Conservation (phyloP, 1,139 yeast genomes). For the Saccharomyces pastorianus region DNA sequence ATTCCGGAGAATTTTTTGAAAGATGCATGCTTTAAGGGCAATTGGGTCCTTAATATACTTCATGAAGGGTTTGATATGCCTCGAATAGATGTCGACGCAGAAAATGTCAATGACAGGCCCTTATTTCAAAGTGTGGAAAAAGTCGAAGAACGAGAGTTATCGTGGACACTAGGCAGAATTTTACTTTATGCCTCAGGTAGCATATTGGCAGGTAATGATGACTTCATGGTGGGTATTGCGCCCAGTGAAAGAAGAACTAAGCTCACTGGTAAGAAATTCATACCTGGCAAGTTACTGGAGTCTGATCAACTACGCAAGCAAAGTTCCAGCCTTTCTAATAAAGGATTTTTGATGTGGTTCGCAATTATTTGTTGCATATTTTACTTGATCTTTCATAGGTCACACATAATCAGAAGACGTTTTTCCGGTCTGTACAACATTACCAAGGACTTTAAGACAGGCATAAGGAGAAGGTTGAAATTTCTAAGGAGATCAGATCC, state of each 20-base stretch:
- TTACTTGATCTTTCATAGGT: background rate
- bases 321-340: background rate
- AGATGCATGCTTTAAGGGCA: slow-evolving; percentile 74
- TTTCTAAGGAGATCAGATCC: slow-evolving; percentile 6
- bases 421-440: background rate
- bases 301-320: background rate
- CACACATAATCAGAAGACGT: background rate
- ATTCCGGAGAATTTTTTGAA: slow-evolving; percentile 39
- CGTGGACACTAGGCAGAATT: slow-evolving; percentile 63
- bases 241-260: slow-evolving; percentile 42
- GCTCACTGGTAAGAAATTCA: slow-evolving; percentile 33
- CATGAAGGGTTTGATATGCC: slow-evolving; percentile 79
- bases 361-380: background rate
- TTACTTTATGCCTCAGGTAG: slow-evolving; percentile 52
- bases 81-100: slow-evolving; percentile 39
- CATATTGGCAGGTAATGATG: slow-evolving; percentile 32
- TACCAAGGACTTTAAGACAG: background rate
- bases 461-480: background rate
- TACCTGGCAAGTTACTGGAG: slow-evolving; percentile 27
- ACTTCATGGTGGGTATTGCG: slow-evolving; percentile 37
- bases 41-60: slow-evolving; percentile 68
- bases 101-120: slow-evolving; percentile 34
- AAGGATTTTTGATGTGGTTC: background rate
- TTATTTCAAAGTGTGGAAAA: slow-evolving; percentile 56
- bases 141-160: slow-evolving; percentile 51